Conservation (phyloP, 2,329 filamentous ascomycete species). For the Tolypocladium album region DNA sequence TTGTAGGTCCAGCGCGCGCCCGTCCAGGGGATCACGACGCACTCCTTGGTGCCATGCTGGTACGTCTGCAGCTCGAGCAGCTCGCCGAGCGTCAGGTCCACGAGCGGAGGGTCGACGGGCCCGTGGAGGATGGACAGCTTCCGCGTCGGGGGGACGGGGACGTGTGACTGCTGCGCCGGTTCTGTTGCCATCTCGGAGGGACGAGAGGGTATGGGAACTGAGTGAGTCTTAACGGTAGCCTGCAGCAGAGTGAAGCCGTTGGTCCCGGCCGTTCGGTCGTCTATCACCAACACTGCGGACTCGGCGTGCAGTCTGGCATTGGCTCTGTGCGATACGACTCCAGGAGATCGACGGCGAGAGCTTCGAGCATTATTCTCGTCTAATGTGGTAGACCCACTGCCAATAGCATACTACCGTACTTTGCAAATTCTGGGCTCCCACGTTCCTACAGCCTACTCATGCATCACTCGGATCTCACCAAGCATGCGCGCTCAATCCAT, state of each 20-base stretch:
- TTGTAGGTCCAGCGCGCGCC: conserved; percentile 63
- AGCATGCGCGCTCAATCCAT: neutral
- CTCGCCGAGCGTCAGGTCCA: conserved; percentile 62
- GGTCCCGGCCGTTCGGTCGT: neutral
- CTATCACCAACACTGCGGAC: neutral
- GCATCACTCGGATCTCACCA: neutral
- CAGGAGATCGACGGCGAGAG: neutral
- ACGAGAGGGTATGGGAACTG: neutral
- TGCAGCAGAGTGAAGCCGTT: neutral
- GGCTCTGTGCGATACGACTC: neutral
- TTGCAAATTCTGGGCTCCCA: neutral
- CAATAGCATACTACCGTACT: neutral
- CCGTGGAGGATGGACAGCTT: conserved; percentile 54
- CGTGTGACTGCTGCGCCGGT: neutral
- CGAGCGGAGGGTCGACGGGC: conserved; percentile 55
- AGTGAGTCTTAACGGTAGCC: neutral
- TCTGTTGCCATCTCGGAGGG: neutral
- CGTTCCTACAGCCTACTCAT: neutral
- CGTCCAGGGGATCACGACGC: conserved; percentile 66
- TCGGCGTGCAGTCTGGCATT: neutral
- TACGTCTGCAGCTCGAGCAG: conserved; percentile 61
- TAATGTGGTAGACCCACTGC: neutral
- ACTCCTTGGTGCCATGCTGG: conserved; percentile 54
- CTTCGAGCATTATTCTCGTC: neutral
- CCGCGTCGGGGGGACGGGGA: conserved; percentile 11